Percentiles rank a stretch among this genome's conserved stretches.
phyloP scores from a whole-genome alignment of 1,284 basidiomycete species.

The Leccinum idahoense region DNA sequence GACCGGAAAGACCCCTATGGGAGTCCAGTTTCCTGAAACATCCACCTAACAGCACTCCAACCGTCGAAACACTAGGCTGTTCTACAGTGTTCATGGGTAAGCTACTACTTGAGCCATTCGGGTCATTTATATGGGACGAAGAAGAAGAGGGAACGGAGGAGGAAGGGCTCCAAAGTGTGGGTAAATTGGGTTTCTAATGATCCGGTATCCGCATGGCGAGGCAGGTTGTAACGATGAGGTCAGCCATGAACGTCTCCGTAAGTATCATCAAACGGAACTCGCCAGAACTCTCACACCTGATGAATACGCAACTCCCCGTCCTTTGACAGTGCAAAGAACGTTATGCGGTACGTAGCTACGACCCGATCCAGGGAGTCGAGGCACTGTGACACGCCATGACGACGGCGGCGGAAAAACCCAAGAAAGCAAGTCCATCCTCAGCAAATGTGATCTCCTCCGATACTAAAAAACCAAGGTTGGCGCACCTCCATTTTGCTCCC shows the following conservation, averaged over 20 bases:
- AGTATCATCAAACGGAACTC: conserved; percentile 3
- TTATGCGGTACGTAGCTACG: conserved; percentile 31
- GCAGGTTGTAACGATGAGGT: conserved; percentile 29
- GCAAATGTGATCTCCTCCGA: no score
- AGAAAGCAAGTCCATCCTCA: background rate
- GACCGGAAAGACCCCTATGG: no score
- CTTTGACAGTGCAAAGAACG: conserved; percentile 26
- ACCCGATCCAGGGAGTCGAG: conserved; percentile 18
- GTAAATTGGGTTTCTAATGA: conserved; percentile 11
- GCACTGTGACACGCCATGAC: conserved; percentile 16
- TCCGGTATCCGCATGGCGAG: conserved; percentile 29
- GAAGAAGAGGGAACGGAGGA: background rate
- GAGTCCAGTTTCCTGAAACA: no score
- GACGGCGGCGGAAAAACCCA: background rate
- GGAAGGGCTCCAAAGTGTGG: background rate
- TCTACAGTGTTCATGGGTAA: background rate
- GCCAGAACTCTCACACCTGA: conserved; percentile 19
- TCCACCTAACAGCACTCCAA: no score
- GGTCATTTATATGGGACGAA: background rate
- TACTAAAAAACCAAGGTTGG: background rate
- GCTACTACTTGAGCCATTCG: no score
- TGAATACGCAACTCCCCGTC: conserved; percentile 30
- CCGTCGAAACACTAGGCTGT: background rate
- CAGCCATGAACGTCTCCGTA: conserved; percentile 18
- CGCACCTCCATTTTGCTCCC: conserved; percentile 20